Percentiles rank a stretch among this genome's conserved stretches.
These are phyloP conservation scores for Nicotiana sylvestris DNA, from an alignment of 257 asterid species.

Conservation along the genomic window DNA sequence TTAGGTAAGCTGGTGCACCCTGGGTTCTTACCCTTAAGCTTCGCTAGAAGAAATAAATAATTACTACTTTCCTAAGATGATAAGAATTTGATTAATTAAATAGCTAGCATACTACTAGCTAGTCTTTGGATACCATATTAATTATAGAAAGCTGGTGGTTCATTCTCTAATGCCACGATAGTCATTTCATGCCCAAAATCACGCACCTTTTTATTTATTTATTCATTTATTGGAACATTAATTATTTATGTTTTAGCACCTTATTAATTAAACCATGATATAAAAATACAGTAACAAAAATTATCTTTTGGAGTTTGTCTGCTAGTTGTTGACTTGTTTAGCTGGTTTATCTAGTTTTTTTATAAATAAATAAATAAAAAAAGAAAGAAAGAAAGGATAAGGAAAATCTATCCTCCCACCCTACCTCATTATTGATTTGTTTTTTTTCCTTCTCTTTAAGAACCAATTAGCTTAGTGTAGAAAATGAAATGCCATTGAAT, in stretches of 20 bases:
- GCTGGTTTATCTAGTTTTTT: background rate
- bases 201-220: background rate
- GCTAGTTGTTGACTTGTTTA: background rate
- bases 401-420: background rate
- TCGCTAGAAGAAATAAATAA: background rate
- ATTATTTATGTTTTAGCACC: background rate
- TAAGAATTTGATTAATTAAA: background rate
- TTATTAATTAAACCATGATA: background rate
- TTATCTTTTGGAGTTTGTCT: background rate
- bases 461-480: background rate
- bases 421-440: background rate
- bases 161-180: background rate
- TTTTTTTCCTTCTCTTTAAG: no score
- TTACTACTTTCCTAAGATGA: background rate
- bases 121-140: background rate
- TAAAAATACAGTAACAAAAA: background rate
- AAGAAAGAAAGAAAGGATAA: no score
- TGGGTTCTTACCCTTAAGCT: background rate
- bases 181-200: slow-evolving; percentile 23
- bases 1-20: background rate
- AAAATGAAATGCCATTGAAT: background rate
- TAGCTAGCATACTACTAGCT: background rate
- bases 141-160: background rate
- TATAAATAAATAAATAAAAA: no score
- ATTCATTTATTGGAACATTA: background rate